Evolutionary conservation across 225 moss, liverwort and hornwort species (phyloP).

Genomic region (Climacium dendroides): DNA sequence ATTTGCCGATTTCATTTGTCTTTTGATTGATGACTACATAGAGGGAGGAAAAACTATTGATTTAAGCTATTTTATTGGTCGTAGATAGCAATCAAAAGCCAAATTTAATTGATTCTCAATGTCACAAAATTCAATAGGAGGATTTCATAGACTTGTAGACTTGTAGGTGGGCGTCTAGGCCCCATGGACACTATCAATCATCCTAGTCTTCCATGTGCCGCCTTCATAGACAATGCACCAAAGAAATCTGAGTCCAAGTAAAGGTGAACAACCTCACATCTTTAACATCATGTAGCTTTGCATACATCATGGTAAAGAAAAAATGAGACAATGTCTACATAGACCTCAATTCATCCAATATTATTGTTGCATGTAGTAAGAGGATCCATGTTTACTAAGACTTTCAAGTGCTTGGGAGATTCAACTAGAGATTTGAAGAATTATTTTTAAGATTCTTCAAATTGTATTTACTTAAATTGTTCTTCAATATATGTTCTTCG

Average conservation of each 20-base stretch:
- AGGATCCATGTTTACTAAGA: rapidly evolving
- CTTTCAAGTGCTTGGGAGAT: not conserved
- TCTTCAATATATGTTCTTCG: not conserved
- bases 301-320: not conserved
- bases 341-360: not conserved
- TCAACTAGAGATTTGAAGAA: not conserved
- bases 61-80: too few relatives aligned
- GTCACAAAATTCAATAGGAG: too few relatives aligned
- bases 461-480: not conserved
- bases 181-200: rapidly evolving
- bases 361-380: not conserved
- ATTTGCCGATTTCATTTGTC: too few relatives aligned
- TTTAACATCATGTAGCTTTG: not conserved
- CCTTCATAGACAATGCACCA: rapidly evolving
- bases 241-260: too few relatives aligned
- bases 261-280: not conserved
- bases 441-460: not conserved
- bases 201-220: rapidly evolving
- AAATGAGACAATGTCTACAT: not conserved
- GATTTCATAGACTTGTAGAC: too few relatives aligned
- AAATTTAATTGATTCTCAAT: too few relatives aligned
- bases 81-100: too few relatives aligned
- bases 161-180: rapidly evolving
- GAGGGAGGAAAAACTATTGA: too few relatives aligned
- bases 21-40: too few relatives aligned